Base-by-base conservation (phyloP, 108 stramenopile species). In the Nannochloropsis gaditana region DNA sequence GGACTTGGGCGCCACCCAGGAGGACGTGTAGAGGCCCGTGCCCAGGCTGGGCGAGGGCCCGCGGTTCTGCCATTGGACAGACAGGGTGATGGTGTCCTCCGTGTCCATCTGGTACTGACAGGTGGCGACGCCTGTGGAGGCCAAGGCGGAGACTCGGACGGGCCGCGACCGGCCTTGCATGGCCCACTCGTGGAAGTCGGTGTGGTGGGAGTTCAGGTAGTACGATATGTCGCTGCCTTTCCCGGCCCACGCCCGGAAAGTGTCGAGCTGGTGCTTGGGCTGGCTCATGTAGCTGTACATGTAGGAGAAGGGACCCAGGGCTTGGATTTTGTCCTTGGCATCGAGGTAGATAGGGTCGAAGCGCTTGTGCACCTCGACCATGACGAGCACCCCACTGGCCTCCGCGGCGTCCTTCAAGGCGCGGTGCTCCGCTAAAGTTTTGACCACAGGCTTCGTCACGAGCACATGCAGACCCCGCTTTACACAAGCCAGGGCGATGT, bases 171-270 rank as follows among this genome's bases (percentile, higher is more conserved):
- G 93, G 3, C 94, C 94, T 47, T 93, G 93, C 84, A 96, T 83
- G 11, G 94, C 95, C 99, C 99, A 99, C 88, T 99, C 99, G 11
- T 95, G 93, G 88, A 97, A 99, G 91, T 99, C 99, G 17, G 98
- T 91, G 89, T 99, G 99, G 91, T 99, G 99, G 10, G 96, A 96
- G 87, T 99, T 99, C 44, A 99, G 92, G 90, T 99, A 99, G 86
- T 97, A 99, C 31, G 95, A 96, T 86, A 99, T 98, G 91, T 99
- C 99, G 4, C 94, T 94, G 43, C 92, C 92, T 86, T 97, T 97
- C 6, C 99, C 99, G 9, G 99, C 99, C 99, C 99, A 99, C 8
- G 99, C 95, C 87, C 95, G 95, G 94, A 99, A 99, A 11, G 99
- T 98, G 47, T 98, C 95, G 50, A 99, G 92, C 89, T 99, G 99